A percentile compares a stretch with the other conserved stretches of the same genome.
phyloP scores from a whole-genome alignment of 306 rosid genomes.

The Vigna reflexopilosa region DNA sequence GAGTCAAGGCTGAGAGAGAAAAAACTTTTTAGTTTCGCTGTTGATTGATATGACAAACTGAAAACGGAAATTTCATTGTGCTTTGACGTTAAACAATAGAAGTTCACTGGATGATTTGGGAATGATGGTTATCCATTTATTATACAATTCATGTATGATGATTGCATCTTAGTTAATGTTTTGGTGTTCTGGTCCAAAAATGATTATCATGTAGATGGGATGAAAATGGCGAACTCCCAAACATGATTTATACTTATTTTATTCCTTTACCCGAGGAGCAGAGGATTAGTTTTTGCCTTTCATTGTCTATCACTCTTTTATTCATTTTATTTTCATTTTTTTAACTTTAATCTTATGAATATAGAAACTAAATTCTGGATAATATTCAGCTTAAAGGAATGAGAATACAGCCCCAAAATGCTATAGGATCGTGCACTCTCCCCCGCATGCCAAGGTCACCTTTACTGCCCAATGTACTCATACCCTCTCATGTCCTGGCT shows the following conservation, averaged over 20 bases:
- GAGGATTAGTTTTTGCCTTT: conserved; percentile 1
- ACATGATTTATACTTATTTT: background rate
- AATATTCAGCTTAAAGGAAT: too few relatives aligned
- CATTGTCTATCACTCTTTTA: background rate
- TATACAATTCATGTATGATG: conserved; percentile 2
- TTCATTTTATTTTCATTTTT: too few relatives aligned
- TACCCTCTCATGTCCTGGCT: too few relatives aligned
- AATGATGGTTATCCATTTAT: background rate
- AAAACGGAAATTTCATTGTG: background rate
- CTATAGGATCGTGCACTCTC: too few relatives aligned
- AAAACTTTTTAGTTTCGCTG: conserved; percentile 1
- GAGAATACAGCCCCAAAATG: too few relatives aligned
- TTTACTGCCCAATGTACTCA: too few relatives aligned
- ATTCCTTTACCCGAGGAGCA: background rate
- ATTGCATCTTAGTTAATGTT: background rate
- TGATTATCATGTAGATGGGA: background rate
- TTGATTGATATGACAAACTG: conserved; percentile 26
- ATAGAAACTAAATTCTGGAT: too few relatives aligned
- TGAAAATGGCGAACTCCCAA: background rate
- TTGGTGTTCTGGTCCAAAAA: background rate
- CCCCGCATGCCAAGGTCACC: too few relatives aligned
- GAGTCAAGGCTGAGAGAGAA: conserved; percentile 16
- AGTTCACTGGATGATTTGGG: background rate
- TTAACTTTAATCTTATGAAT: too few relatives aligned
- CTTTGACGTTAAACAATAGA: conserved; percentile 22